Base-by-base conservation (phyloP, 352 stramenopile genomes). In the Lagenidium sp. region DNA sequence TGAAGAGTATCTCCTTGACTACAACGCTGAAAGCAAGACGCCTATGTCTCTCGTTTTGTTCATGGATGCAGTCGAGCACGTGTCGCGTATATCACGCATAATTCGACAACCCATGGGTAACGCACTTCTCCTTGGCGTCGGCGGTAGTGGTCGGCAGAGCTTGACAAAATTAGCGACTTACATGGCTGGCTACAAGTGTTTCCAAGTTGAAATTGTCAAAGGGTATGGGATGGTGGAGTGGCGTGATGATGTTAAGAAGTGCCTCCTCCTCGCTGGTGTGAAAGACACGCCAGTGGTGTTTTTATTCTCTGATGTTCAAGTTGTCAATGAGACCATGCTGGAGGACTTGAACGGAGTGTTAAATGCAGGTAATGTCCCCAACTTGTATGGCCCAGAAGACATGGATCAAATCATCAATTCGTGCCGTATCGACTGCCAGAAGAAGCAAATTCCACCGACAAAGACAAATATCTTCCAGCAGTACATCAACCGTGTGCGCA, bases 161-260 rank as follows among this genome's bases (percentile, higher is more conserved):
- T 60, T 98, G 11, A 97, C 89, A 0, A 88, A 94, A 19, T 65
- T 98, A 1, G 87, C 92, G 8, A 87, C 85, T 0, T 97, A 95
- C 41, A 97, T 98, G 75, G 85, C 87, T 3, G 85, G 85, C 0
- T 97, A 96, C 60, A 81, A 90, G 24, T 82, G 94, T 12, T 97
- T 95, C 35, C 90, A 97, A 54, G 84, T 97, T n/a, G 92, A 98
- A 54, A 97, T 98, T 47, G 68, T 90, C 4, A 98, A 98, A 45
- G 87, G 84, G 6, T 98, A 98, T 45, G 86, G 91, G 10, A 82
- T 94, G 44, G 60, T 60, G 0, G 90, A 98, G 50, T 98, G 91
- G 89, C 82, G 86, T 16, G 91, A 98, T 7, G 87, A 97, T 31
- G 64, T 98, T 4, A 97, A 97, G 48, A 92, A 85, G 47, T 91